Conservation (phyloP, 176 grass and related monocot genomes). For the Zoysia pacifica region DNA sequence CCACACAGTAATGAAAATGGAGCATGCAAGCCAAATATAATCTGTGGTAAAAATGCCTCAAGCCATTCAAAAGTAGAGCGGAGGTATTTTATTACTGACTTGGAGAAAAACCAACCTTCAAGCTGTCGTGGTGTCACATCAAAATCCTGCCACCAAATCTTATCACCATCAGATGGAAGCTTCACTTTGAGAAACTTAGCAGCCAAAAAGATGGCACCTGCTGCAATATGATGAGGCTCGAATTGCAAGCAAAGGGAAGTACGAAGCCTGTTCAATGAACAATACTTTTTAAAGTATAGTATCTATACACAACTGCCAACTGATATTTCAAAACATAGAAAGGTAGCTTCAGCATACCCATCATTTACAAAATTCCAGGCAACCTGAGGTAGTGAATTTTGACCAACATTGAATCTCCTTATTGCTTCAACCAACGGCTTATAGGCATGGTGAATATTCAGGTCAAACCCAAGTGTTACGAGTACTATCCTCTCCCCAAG, state of each 20-base stretch:
- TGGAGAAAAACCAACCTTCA: conserved; percentile 76
- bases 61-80: conserved; percentile 2
- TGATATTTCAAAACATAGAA: conserved; percentile 27
- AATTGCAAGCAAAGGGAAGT: conserved; percentile 79
- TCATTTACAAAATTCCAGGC: conserved; percentile 99
- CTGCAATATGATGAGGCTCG: conserved; percentile 96
- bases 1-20: background rate
- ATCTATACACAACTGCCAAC: conserved; percentile 31
- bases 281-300: conserved; percentile 36
- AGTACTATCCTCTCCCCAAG: conserved; percentile 87
- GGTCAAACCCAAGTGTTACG: conserved; percentile 83
- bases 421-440: conserved; percentile 95
- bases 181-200: conserved; percentile 97
- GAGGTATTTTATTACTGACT: conserved; percentile 19
- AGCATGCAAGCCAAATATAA: background rate
- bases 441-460: conserved; percentile 94
- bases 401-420: conserved; percentile 82
- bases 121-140: conserved; percentile 88
- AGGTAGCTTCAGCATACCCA: conserved; percentile 83
- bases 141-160: conserved; percentile 92
- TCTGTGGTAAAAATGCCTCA: background rate
- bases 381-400: conserved; percentile 82
- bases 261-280: conserved; percentile 50
- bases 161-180: conserved; percentile 91
- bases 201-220: conserved; percentile 96